Conservation (phyloP, 257 asterid species). For the Coffea canephora region DNA sequence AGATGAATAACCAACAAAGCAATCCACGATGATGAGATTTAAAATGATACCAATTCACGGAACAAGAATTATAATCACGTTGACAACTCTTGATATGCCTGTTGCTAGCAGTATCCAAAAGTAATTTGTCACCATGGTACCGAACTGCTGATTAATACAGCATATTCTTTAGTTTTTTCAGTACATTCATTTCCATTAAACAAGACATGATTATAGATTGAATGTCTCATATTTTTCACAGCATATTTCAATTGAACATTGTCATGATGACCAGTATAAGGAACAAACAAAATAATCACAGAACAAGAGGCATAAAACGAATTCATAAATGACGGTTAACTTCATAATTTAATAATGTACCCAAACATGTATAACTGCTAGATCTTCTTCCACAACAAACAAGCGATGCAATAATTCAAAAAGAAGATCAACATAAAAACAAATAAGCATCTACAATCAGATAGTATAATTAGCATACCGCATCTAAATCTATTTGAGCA, state of each 20-base stretch:
- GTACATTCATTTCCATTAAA: not conserved
- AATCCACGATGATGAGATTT: not conserved
- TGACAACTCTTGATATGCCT: not conserved
- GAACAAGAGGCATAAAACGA: not conserved
- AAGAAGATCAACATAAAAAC: not conserved
- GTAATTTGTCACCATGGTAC: not conserved
- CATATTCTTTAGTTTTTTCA: not conserved
- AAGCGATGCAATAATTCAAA: not conserved
- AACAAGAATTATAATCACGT: not conserved
- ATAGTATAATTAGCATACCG: constrained; percentile 47
- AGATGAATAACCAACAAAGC: not conserved
- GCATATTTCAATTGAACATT: not conserved
- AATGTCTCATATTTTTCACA: not conserved
- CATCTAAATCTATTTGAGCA: constrained; percentile 95
- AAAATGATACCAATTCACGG: not conserved
- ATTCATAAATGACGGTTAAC: not conserved
- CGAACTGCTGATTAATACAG: not conserved
- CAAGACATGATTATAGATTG: not conserved
- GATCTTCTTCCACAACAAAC: not conserved
- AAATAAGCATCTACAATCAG: not conserved
- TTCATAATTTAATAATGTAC: not conserved
- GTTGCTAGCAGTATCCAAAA: not conserved
- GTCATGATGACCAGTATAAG: not conserved
- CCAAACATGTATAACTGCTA: not conserved
- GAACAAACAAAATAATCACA: not conserved